Evolutionary conservation across 1,284 basidiomycete genomes (phyloP).

Genomic region (Testicularia cyperi): DNA sequence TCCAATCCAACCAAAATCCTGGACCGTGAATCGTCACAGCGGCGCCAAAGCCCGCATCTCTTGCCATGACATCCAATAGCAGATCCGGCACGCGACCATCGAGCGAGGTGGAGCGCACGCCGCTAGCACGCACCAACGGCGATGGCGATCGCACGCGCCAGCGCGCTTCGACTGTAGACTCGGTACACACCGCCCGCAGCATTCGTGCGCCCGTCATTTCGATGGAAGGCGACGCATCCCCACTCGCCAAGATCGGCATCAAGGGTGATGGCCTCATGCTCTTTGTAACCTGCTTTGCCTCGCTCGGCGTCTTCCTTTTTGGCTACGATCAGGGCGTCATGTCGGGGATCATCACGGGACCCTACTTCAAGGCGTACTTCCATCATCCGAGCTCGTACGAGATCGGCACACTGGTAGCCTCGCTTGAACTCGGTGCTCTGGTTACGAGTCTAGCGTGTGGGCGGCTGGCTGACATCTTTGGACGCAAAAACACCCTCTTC

Average conservation of each 20-base stretch:
- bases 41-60: too few relatives aligned
- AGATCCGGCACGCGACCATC: conserved; percentile 21
- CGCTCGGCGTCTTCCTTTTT: conserved; percentile 83
- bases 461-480: conserved; percentile 80
- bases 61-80: conserved; percentile 13
- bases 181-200: conserved; percentile 16
- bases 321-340: conserved; percentile 61
- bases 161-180: conserved; percentile 22
- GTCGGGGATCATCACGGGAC: conserved; percentile 84
- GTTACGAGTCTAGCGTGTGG: conserved; percentile 84
- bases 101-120: conserved; percentile 24
- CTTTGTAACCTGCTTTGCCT: conserved; percentile 71
- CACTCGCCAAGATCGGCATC: conserved; percentile 47
- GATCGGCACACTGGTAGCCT: conserved; percentile 74
- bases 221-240: conserved; percentile 40
- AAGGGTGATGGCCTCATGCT: conserved; percentile 55
- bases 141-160: conserved; percentile 10
- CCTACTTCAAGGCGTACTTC: conserved; percentile 72
- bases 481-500: conserved; percentile 83
- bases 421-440: conserved; percentile 79
- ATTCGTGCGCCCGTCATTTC: conserved; percentile 20
- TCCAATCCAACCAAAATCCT: too few relatives aligned
- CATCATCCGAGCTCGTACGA: conserved; percentile 68
- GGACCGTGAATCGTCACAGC: too few relatives aligned
- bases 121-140: conserved; percentile 9